phyloP scores from a whole-genome alignment of 2,329 filamentous ascomycete species.

The Fusarium drepaniforme region DNA sequence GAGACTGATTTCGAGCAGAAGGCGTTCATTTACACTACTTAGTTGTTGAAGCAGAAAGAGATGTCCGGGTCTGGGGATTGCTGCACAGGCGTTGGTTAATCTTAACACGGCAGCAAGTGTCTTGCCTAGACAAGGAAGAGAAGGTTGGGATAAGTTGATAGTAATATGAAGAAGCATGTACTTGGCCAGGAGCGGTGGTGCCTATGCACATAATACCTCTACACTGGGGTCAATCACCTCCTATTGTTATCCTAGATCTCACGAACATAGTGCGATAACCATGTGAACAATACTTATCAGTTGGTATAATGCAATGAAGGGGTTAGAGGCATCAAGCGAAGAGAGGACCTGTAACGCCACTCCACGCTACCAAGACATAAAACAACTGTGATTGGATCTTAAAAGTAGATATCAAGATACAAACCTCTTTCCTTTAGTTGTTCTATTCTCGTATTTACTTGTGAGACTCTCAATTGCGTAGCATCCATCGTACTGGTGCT shows the following conservation, averaged over 20 bases:
- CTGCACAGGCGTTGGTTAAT: neutral
- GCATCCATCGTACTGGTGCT: neutral
- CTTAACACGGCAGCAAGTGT: neutral
- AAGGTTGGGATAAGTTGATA: neutral
- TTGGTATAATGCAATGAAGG: neutral
- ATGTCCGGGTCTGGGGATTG: neutral
- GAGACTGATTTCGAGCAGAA: constrained; percentile 16
- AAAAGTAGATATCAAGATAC: neutral
- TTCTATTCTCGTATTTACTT: neutral
- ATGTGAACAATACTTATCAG: neutral
- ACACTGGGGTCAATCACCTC: neutral
- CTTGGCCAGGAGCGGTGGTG: neutral
- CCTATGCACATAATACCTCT: neutral
- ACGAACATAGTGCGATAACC: neutral
- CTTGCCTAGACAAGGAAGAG: neutral
- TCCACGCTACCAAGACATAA: neutral
- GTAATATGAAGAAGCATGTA: neutral
- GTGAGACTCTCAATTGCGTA: neutral
- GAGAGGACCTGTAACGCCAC: neutral
- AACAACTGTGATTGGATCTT: neutral
- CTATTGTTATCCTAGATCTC: neutral
- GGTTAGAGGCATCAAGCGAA: neutral
- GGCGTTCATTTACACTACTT: constrained; percentile 15
- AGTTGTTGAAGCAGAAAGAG: neutral
- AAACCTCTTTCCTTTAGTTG: neutral